These are phyloP conservation scores for Cordyceps fumosorosea DNA, from an alignment of 2,329 filamentous ascomycete genomes.

Conservation along the genomic window DNA sequence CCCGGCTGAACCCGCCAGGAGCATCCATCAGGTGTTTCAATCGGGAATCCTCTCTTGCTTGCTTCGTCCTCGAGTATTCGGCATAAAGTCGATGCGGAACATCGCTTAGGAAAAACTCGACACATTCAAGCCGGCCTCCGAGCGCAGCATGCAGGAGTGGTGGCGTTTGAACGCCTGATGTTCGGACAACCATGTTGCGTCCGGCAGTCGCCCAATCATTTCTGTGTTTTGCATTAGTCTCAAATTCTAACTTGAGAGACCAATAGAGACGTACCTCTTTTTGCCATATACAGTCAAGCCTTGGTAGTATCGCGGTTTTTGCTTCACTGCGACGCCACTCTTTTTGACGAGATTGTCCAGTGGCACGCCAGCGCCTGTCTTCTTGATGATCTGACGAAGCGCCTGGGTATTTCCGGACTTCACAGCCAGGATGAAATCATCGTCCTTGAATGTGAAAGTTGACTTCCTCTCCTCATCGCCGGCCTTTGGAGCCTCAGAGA, in stretches of 20 bases:
- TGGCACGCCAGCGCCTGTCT: constrained; percentile 62
- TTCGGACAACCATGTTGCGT: constrained; percentile 35
- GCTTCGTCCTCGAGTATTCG: constrained; percentile 56
- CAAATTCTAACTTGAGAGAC: neutral
- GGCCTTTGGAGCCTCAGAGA: constrained; percentile 30
- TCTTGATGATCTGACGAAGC: constrained; percentile 58
- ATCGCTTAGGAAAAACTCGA: constrained; percentile 74
- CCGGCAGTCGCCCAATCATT: constrained; percentile 67
- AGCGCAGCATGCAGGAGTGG: constrained; percentile 56
- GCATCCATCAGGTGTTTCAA: constrained; percentile 55
- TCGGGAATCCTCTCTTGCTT: constrained; percentile 53
- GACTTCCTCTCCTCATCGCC: constrained; percentile 28
- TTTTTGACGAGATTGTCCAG: constrained; percentile 60
- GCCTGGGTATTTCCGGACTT: constrained; percentile 45
- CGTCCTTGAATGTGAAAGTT: constrained; percentile 33
- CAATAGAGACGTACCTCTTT: constrained; percentile 41
- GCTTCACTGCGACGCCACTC: constrained; percentile 54
- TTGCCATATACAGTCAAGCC: constrained; percentile 69
- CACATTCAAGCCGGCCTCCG: constrained; percentile 53
- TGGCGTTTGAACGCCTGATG: constrained; percentile 39
- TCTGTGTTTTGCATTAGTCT: constrained; percentile 20
- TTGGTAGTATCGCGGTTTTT: constrained; percentile 67
- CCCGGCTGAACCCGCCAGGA: constrained; percentile 56
- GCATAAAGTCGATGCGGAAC: constrained; percentile 60
- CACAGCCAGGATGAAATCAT: constrained; percentile 39